phyloP scores from a whole-genome alignment of 495 filamentous ascomycete species.

The Aspergillus hancockii region DNA sequence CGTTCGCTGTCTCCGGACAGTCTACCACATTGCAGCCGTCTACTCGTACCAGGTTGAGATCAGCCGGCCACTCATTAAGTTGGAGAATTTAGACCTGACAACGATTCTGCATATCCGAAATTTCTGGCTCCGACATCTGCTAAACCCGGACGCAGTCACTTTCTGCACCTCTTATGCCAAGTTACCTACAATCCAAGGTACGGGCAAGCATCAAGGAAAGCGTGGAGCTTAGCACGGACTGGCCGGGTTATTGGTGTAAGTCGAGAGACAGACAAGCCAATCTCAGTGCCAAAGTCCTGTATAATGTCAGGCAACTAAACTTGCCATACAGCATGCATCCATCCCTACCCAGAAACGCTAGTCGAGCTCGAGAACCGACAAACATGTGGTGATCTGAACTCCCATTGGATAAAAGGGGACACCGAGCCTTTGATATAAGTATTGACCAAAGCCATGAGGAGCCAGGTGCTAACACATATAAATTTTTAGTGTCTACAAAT shows the following conservation, averaged over 20 bases:
- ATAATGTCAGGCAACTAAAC: not conserved
- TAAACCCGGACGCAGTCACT: conserved; percentile 25
- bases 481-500: conserved; percentile 26
- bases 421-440: conserved; percentile 22
- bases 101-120: conserved; percentile 35
- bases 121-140: conserved; percentile 42
- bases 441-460: not conserved
- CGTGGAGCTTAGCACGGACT: conserved; percentile 19
- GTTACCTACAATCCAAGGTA: conserved; percentile 15
- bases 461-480: not conserved
- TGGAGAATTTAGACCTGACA: conserved; percentile 15
- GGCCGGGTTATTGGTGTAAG: conserved; percentile 44
- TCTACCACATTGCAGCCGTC: conserved; percentile 33
- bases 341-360: conserved; percentile 25
- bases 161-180: conserved; percentile 27
- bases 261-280: not conserved
- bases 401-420: conserved; percentile 23
- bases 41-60: conserved; percentile 23
- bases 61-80: conserved; percentile 14
- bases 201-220: conserved; percentile 11
- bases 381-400: conserved; percentile 31
- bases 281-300: not conserved
- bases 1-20: conserved; percentile 26
- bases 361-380: conserved; percentile 20
- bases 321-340: conserved; percentile 32